phyloP scores from a whole-genome alignment of 148 eudicot species.

The Mesembryanthemum crystallinum region DNA sequence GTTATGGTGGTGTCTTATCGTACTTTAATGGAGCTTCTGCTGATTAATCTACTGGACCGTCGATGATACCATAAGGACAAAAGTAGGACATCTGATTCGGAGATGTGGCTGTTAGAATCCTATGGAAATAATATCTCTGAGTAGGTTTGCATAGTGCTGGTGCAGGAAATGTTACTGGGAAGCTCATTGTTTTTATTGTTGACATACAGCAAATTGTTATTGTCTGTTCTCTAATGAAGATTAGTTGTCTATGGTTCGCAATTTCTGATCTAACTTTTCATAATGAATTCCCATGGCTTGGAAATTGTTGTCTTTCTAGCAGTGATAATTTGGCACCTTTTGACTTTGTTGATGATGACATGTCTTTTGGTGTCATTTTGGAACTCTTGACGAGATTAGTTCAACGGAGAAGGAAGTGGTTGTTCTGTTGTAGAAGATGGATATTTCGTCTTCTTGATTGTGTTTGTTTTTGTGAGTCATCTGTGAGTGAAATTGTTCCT shows the following conservation, averaged over 20 bases:
- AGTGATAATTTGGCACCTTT: neutral
- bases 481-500: neutral
- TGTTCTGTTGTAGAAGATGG: neutral
- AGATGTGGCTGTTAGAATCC: neutral
- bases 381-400: neutral
- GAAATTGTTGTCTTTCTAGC: neutral
- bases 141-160: neutral
- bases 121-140: neutral
- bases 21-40: neutral
- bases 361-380: neutral
- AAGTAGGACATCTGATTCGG: neutral
- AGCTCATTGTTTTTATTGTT: neutral
- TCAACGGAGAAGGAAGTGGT: conserved; percentile 1
- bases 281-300: neutral
- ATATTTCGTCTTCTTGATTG: neutral
- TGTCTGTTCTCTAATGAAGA: neutral
- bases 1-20: neutral
- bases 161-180: neutral
- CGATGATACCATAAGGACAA: neutral
- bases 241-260: conserved; percentile 1
- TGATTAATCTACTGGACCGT: neutral
- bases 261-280: neutral
- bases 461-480: neutral
- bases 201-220: neutral
- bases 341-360: neutral